Conservation (phyloP, 805 yeast genomes). For the Starmerella roubikii region DNA sequence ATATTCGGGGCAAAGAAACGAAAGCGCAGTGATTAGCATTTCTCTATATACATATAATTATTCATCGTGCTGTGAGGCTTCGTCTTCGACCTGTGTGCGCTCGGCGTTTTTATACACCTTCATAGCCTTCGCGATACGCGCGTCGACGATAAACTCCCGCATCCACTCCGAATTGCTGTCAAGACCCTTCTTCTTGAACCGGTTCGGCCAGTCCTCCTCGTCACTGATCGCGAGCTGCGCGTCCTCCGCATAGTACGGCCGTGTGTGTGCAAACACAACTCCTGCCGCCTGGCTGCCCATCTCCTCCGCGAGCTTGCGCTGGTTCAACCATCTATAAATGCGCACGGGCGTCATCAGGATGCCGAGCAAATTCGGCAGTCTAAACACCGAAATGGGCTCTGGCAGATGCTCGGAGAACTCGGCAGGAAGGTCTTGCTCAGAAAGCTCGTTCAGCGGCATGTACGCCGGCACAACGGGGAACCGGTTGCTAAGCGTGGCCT, state of each 20-base stretch:
- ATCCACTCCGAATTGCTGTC: conserved; percentile 80
- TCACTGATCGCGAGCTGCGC: conserved; percentile 39
- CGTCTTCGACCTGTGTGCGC: not conserved
- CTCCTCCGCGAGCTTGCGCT: conserved; percentile 55
- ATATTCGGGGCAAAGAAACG: conserved; percentile 18
- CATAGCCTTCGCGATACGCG: conserved; percentile 43
- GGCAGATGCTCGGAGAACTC: conserved; percentile 32
- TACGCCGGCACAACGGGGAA: conserved; percentile 17
- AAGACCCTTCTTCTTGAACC: conserved; percentile 68
- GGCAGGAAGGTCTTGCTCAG: conserved; percentile 41
- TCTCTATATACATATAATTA: not conserved
- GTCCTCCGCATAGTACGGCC: conserved; percentile 40
- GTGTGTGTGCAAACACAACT: conserved; percentile 37
- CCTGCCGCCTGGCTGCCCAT: conserved; percentile 43
- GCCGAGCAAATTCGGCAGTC: conserved; percentile 69
- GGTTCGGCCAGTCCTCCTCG: conserved; percentile 73
- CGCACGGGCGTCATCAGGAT: conserved; percentile 63
- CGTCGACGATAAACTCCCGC: conserved; percentile 56
- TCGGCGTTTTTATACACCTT: conserved; percentile 17
- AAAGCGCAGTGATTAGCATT: not conserved
- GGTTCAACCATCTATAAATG: conserved; percentile 63
- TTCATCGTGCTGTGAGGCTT: too few species aligned
- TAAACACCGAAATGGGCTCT: conserved; percentile 60
- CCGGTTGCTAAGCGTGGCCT: conserved; percentile 11
- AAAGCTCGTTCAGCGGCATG: conserved; percentile 37